phyloP scores from a whole-genome alignment of 108 stramenopile species.

The Cyclostephanos invisitatus region DNA sequence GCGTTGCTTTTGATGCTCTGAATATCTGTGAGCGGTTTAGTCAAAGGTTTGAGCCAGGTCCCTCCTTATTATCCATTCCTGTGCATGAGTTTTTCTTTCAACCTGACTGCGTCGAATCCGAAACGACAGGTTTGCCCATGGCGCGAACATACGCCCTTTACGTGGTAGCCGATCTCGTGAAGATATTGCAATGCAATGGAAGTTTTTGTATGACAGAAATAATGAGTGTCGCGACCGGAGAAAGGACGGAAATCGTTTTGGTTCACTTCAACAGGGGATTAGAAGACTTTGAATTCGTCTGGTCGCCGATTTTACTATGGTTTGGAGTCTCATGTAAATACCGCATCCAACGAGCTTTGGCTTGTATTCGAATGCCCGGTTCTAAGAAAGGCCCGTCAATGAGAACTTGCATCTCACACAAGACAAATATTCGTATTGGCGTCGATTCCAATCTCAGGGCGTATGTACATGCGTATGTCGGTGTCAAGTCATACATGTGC shows the following conservation, averaged over 20 bases:
- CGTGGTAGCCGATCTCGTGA: neutral
- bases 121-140: conserved; percentile 23
- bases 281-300: conserved; percentile 19
- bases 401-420: conserved; percentile 7
- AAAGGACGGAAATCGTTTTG: conserved; percentile 30
- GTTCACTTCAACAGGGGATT: conserved; percentile 22
- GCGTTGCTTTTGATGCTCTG: conserved; percentile 17
- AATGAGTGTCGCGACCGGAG: neutral
- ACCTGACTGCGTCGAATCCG: conserved; percentile 2
- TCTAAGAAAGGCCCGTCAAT: neutral
- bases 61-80: conserved; percentile 25
- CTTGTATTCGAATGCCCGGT: conserved; percentile 4
- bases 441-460: conserved; percentile 27
- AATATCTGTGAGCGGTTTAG: conserved; percentile 26
- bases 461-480: conserved; percentile 26
- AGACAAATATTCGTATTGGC: conserved; percentile 23
- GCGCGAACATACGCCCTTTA: conserved; percentile 18
- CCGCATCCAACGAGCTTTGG: conserved; percentile 33
- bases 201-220: conserved; percentile 30
- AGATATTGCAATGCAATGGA: conserved; percentile 30
- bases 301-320: conserved; percentile 48
- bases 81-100: conserved; percentile 27
- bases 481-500: conserved; percentile 25
- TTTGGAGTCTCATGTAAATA: conserved; percentile 35
- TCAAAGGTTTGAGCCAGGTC: neutral